Base-by-base conservation (phyloP, 305 asterid species). In the Fraxinus albicans region DNA sequence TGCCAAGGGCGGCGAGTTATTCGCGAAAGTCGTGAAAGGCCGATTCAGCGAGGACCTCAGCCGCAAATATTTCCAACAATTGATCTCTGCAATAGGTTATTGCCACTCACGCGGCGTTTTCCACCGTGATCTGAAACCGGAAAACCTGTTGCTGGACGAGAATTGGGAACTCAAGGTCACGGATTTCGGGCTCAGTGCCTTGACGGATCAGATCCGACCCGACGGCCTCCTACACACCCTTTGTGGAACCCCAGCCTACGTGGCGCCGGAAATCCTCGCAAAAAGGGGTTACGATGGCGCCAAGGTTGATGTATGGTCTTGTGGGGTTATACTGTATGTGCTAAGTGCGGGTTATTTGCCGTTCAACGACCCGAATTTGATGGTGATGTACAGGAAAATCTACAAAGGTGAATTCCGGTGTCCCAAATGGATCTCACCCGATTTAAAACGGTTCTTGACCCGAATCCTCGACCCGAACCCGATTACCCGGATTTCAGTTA, bases 231-330 rank as follows among this genome's bases (percentile, higher is more conserved):
- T 92, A 55, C 97, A 92, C 70, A 92, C 97, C 3, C 53, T 90
- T 0, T 92, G 97, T 78, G 97, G 97, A 1, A 92, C 97, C 4
- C 96, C 96, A 36, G 93, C 94, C 17, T 92, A 92, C 84, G 96
- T 92, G 47, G 96, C 94, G 0, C 97, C 97, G 76, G 95, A 92
- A 75, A 79, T 92, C 50, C 91, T 92, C 9, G 88, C 89, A 15
- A 91, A 89, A 78, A 89, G 86, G 81, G 97, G 97, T 21, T 92
- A 92, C 87, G 90, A 92, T 50, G 97, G 97, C 5, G 92, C 92
- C 1, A 91, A 90, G 80, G 80, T 89, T 76, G 95, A 92, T 82
- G 84, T 92, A 1, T 92, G 97, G 97, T 92, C 97, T 15, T 92
- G 97, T 83, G 97, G 97, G 27, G 76, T 92, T n/a, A 90, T 92